Evolutionary conservation across 2,329 filamentous ascomycete genomes (phyloP).

Genomic region (Didymella pomorum): DNA sequence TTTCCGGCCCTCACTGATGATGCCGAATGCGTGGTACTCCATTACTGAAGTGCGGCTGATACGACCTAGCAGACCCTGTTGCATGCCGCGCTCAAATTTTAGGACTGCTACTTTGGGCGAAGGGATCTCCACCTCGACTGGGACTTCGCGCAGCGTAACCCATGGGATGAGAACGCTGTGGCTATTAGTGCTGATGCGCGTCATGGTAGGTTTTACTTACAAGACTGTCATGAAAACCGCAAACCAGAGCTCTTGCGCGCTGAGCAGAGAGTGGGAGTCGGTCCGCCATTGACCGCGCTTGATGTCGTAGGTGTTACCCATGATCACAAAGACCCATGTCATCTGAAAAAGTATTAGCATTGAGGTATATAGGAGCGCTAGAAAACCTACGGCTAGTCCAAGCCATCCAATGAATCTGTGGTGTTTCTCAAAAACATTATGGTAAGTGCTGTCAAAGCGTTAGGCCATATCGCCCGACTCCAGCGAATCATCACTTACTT

Average conservation of each 20-base stretch:
- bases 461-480: conserved; percentile 9
- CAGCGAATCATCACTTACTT: conserved; percentile 31
- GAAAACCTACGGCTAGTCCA: conserved; percentile 42
- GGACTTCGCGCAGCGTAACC: conserved; percentile 47
- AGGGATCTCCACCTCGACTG: conserved; percentile 46
- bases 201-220: too few species aligned
- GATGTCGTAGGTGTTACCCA: conserved; percentile 47
- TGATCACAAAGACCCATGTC: conserved; percentile 48
- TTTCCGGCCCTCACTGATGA: conserved; percentile 47
- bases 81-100: conserved; percentile 48
- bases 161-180: conserved; percentile 44
- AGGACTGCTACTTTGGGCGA: conserved; percentile 48
- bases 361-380: too few species aligned
- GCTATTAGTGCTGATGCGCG: conserved; percentile 26
- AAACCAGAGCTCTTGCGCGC: conserved; percentile 47
- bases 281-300: conserved; percentile 43
- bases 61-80: conserved; percentile 46
- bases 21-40: conserved; percentile 50
- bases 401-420: conserved; percentile 49
- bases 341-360: conserved; percentile 29
- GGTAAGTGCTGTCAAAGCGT: conserved; percentile 39
- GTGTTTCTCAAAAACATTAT: conserved; percentile 49
- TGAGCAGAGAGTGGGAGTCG: conserved; percentile 40
- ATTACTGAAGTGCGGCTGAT: conserved; percentile 49
- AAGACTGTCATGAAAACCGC: conserved; percentile 49